A percentile compares a stretch with the other conserved stretches of the same genome.
Conservation (phyloP, 768 basidiomycete species). For the Sarcodon aspratus region DNA sequence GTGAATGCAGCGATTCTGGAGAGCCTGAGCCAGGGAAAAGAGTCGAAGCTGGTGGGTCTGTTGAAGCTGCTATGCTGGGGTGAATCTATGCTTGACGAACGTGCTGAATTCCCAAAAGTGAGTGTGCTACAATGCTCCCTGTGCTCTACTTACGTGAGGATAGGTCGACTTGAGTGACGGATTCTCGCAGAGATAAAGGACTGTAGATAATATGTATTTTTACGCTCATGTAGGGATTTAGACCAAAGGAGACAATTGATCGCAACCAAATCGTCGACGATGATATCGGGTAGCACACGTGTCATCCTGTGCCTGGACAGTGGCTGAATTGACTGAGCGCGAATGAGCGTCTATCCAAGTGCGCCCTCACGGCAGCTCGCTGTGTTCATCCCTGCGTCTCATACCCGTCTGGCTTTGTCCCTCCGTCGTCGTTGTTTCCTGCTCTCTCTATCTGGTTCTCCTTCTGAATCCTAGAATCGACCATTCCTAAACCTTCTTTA, state of each 20-base stretch:
- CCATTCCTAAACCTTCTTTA: background rate
- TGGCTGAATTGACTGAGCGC: background rate
- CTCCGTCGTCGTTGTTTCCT: background rate
- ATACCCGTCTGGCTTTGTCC: background rate
- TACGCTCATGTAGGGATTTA: background rate
- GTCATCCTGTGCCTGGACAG: background rate
- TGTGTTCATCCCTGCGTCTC: background rate
- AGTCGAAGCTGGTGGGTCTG: conserved; percentile 79
- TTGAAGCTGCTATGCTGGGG: conserved; percentile 85
- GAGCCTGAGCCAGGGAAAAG: conserved; percentile 82
- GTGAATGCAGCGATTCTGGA: conserved; percentile 94
- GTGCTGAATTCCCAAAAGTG: conserved; percentile 74
- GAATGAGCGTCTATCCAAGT: background rate
- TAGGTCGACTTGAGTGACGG: background rate
- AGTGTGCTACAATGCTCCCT: conserved; percentile 9
- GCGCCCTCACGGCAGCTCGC: background rate
- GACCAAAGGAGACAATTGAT: background rate
- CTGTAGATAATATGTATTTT: background rate
- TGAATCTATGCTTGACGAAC: conserved; percentile 65
- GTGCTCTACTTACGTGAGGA: background rate
- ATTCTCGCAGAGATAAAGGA: conserved; percentile 8
- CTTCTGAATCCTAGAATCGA: background rate
- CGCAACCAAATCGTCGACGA: no score
- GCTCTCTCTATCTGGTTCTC: background rate
- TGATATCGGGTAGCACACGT: background rate